Evolutionary conservation across 2,329 filamentous ascomycete species (phyloP), one percentile per base, ranked within the genome.

Genomic region (Fusarium heterosporum): DNA sequence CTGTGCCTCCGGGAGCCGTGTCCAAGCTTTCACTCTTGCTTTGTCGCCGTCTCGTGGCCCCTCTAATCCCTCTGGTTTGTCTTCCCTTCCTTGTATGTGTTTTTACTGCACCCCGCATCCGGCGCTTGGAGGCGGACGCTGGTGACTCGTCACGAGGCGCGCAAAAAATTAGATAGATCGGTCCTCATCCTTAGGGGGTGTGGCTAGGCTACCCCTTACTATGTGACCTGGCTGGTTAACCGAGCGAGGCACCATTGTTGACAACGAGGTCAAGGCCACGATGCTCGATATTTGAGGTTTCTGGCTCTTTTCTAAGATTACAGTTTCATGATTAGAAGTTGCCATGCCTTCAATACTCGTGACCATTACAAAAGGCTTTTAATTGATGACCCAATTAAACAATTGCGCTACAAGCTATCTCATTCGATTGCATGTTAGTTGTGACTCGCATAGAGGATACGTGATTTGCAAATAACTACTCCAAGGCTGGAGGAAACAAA

Each of bases 51-150:
- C 71, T 68, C 71, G 69, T 71, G 71, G 71, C 68, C 57, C 64
- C 62, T 63, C 52, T 63, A 48, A 68, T 72, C 59, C 64, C 61
- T 63, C 49, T 64, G 51, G 69, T 73, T 73, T 72, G 69, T 70
- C 71, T 71, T 69, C 58, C 69, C 50, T 69, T 68, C 61, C 59
- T 42, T 65, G 64, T 39, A 61, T 28, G 26, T 63, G 43, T 34
- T 34, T 55, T 49, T 30, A 60, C 67, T 72, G 60, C 70, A 72
- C 71, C 71, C 71, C 71, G 71, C 71, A 73, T 71, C 71, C 69
- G 57, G 66, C 60, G 68, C 65, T 68, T 70, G 56, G 40, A 63
- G 53, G 46, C 56, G 66, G 66, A 61, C 53, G 57, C 52, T 55
- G 57, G 68, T 64, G 60, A 73, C 56, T 66, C 68, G 66, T 73